Evolutionary conservation across 257 asterid genomes (phyloP).

Genomic region (Agastache rugosa): DNA sequence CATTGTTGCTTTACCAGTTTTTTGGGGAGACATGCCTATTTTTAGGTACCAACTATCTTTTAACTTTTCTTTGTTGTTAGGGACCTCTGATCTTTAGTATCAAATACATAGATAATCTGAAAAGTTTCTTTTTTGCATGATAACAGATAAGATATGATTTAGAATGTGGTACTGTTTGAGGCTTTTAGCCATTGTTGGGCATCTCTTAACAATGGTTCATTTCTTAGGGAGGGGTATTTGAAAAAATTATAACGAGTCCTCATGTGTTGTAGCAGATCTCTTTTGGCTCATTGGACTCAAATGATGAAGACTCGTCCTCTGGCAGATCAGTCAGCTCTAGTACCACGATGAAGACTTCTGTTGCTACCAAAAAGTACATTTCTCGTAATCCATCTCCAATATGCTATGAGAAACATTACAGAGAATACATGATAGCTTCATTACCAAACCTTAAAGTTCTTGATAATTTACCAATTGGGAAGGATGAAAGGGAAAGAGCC

Average conservation of each 20-base stretch:
- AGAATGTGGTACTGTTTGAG: conserved; percentile 26
- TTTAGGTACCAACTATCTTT: not conserved
- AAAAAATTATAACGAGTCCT: conserved; percentile 31
- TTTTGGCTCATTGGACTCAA: conserved; percentile 56
- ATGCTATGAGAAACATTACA: conserved; percentile 84
- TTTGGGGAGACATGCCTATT: conserved; percentile 8
- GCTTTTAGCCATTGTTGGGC: conserved; percentile 28
- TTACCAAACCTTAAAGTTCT: conserved; percentile 69
- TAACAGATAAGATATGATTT: conserved; percentile 13
- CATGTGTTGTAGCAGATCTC: conserved; percentile 54
- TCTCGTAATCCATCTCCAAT: conserved; percentile 78
- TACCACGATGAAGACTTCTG: conserved; percentile 28
- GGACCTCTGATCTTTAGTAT: conserved; percentile 19
- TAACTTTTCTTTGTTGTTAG: conserved; percentile 7
- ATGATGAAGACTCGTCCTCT: conserved; percentile 47
- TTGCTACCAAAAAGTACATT: conserved; percentile 53
- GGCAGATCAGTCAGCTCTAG: conserved; percentile 46
- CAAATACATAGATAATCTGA: conserved; percentile 12
- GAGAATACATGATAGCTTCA: conserved; percentile 86
- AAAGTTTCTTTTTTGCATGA: conserved; percentile 13
- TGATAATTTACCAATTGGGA: conserved; percentile 72
- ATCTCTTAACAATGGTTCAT: conserved; percentile 8
- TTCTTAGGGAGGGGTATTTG: not conserved
- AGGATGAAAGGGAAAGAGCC: conserved; percentile 69
- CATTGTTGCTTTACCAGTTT: conserved; percentile 1